A percentile compares a stretch with the other conserved stretches of the same genome.
These are phyloP conservation scores for Symbiodinium pilosum DNA, from an alignment of 73 alveolate genomes.

Conservation along the genomic window DNA sequence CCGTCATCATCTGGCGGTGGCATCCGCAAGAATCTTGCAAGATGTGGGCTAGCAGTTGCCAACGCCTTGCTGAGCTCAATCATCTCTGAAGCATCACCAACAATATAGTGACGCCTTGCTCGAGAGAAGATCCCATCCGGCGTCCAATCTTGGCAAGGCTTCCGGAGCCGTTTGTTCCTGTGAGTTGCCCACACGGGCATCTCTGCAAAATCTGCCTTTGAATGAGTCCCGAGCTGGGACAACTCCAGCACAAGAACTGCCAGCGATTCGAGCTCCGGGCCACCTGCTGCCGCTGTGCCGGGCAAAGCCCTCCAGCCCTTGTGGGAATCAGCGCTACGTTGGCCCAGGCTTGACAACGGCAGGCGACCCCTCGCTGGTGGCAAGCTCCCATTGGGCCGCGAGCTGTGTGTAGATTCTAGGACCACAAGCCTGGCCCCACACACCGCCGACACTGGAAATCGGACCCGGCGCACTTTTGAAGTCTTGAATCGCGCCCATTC, in stretches of 20 bases:
- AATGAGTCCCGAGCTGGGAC: background rate
- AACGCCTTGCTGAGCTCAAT: background rate
- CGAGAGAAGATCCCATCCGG: background rate
- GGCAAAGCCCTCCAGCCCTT: background rate
- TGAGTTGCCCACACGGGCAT: slow-evolving; percentile 6
- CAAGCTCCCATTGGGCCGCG: background rate
- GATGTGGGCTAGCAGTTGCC: background rate
- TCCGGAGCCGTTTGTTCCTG: background rate
- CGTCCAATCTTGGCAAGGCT: slow-evolving; percentile 4
- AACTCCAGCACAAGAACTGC: background rate
- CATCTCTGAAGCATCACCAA: background rate
- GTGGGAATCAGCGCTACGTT: background rate
- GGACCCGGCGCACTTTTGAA: background rate
- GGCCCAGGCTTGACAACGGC: background rate
- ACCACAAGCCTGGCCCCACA: background rate
- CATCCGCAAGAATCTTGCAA: background rate
- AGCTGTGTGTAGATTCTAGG: background rate
- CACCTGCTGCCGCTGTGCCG: background rate
- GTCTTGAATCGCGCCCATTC: background rate
- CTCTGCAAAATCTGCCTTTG: background rate
- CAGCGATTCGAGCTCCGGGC: background rate
- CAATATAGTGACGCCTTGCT: background rate
- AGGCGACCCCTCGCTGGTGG: background rate
- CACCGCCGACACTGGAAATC: background rate
- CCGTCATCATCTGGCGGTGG: background rate